phyloP scores from a whole-genome alignment of 2,329 filamentous ascomycete genomes.

The Acrocalymma vagum region DNA sequence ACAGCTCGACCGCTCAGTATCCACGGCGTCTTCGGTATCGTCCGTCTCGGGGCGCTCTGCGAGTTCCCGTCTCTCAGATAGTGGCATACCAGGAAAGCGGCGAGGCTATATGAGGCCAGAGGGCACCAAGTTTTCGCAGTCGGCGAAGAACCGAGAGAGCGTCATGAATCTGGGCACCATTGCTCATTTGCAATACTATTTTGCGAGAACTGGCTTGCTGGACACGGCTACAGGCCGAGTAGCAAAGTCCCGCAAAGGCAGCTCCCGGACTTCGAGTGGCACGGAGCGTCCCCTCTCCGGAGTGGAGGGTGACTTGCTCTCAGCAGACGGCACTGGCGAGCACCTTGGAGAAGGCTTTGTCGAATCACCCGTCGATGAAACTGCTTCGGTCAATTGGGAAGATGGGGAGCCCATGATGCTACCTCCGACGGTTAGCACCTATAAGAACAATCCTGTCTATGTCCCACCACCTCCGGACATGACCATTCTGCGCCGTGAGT shows the following conservation, averaged over 20 bases:
- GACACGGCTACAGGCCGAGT: slow-evolving; percentile 92
- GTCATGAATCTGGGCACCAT: slow-evolving; percentile 97
- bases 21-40: slow-evolving; percentile 64
- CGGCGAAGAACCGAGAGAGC: slow-evolving; percentile 88
- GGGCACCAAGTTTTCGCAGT: slow-evolving; percentile 88
- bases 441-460: slow-evolving; percentile 83
- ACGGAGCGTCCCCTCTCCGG: slow-evolving; percentile 37
- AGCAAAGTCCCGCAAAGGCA: slow-evolving; percentile 70
- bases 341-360: slow-evolving; percentile 50
- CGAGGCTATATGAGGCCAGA: slow-evolving; percentile 89
- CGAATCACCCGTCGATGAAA: slow-evolving; percentile 64
- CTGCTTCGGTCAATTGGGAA: slow-evolving; percentile 59
- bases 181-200: slow-evolving; percentile 97
- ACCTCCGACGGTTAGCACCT: slow-evolving; percentile 96
- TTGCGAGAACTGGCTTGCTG: slow-evolving; percentile 89
- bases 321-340: slow-evolving; percentile 29
- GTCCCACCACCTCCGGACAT: slow-evolving; percentile 86
- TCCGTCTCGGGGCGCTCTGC: slow-evolving; percentile 69
- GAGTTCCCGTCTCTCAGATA: slow-evolving; percentile 61
- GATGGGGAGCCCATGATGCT: slow-evolving; percentile 80
- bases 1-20: slow-evolving; percentile 70
- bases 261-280: slow-evolving; percentile 40
- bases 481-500: slow-evolving; percentile 75
- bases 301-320: slow-evolving; percentile 34
- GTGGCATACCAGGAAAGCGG: slow-evolving; percentile 59